Percentiles rank a stretch among this genome's conserved stretches.
These are phyloP conservation scores for Simplicillium sp. DNA, from an alignment of 2,329 filamentous ascomycete species.

Conservation along the genomic window DNA sequence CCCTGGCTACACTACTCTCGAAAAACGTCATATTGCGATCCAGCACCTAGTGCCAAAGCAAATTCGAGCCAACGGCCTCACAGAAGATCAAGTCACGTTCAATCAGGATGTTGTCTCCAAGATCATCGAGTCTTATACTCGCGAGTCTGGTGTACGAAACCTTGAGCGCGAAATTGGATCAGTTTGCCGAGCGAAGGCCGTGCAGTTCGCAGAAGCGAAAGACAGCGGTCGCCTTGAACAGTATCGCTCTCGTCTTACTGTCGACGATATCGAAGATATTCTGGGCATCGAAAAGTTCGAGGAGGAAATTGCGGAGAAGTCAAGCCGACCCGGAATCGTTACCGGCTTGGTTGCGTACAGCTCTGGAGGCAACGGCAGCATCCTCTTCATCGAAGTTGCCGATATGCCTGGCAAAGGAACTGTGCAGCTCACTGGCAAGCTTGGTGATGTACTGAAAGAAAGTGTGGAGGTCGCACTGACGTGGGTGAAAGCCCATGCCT, in stretches of 20 bases:
- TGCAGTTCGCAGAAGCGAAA: conserved; percentile 85
- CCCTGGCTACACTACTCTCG: conserved; percentile 90
- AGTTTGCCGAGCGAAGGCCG: conserved; percentile 89
- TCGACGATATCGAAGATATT: conserved; percentile 80
- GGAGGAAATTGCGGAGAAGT: conserved; percentile 88
- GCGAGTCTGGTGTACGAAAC: conserved; percentile 91
- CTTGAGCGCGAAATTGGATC: conserved; percentile 92
- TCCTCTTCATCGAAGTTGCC: conserved; percentile 95
- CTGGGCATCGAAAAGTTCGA: conserved; percentile 90
- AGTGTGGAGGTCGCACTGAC: conserved; percentile 91
- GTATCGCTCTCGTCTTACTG: conserved; percentile 65
- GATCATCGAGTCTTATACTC: conserved; percentile 93
- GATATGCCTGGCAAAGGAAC: conserved; percentile 91
- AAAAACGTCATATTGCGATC: conserved; percentile 91
- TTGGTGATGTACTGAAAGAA: conserved; percentile 95
- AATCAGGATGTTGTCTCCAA: conserved; percentile 82
- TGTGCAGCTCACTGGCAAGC: conserved; percentile 90
- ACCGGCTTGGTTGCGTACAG: conserved; percentile 94
- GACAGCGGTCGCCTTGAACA: conserved; percentile 58
- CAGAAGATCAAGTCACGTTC: conserved; percentile 64
- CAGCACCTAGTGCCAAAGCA: conserved; percentile 96
- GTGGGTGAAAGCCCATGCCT: conserved; percentile 96
- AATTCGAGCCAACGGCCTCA: conserved; percentile 79
- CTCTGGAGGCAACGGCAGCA: conserved; percentile 85
- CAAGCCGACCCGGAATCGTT: conserved; percentile 77